Conservation (phyloP, 805 yeast genomes). For the Lachancea sp. region DNA sequence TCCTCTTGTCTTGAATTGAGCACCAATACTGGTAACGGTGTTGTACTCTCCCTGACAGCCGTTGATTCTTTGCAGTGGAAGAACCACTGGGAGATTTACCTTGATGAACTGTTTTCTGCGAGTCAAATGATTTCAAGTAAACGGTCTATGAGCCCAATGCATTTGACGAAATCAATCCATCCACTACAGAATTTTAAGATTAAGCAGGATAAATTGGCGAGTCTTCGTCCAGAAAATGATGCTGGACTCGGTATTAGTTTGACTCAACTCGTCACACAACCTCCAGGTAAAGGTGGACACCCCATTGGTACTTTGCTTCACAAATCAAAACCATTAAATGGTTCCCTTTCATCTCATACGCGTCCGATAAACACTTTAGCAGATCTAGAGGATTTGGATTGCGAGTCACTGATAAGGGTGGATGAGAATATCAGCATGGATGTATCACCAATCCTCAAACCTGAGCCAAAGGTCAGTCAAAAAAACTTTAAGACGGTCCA, state of each 20-base stretch:
- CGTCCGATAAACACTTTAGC: conserved; percentile 11
- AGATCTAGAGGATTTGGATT: conserved; percentile 22
- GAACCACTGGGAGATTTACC: conserved; percentile 20
- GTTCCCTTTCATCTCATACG: conserved; percentile 10
- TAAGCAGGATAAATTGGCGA: conserved; percentile 16
- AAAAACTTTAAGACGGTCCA: conserved; percentile 15
- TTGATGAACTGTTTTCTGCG: conserved; percentile 15
- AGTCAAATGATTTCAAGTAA: background rate
- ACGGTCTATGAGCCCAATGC: background rate
- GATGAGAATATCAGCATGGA: conserved; percentile 21
- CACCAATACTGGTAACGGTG: conserved; percentile 21
- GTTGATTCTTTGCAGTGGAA: conserved; percentile 26
- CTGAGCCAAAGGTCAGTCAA: conserved; percentile 2
- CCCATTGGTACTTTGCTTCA: conserved; percentile 10
- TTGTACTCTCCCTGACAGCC: conserved; percentile 17
- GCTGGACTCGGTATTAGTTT: conserved; percentile 15
- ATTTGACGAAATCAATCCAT: conserved; percentile 15
- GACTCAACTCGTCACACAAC: conserved; percentile 1
- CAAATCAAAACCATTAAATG: conserved; percentile 20
- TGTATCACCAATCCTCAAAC: conserved; percentile 3
- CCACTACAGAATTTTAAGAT: conserved; percentile 15
- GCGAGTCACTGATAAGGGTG: conserved; percentile 22
- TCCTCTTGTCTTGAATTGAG: conserved; percentile 15
- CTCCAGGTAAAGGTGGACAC: too few species aligned
- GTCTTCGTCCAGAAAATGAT: conserved; percentile 11